A percentile compares a stretch with the other conserved stretches of the same genome.
Conservation (phyloP, 2,329 filamentous ascomycete species). For the Pseudocercospora cruenta region DNA sequence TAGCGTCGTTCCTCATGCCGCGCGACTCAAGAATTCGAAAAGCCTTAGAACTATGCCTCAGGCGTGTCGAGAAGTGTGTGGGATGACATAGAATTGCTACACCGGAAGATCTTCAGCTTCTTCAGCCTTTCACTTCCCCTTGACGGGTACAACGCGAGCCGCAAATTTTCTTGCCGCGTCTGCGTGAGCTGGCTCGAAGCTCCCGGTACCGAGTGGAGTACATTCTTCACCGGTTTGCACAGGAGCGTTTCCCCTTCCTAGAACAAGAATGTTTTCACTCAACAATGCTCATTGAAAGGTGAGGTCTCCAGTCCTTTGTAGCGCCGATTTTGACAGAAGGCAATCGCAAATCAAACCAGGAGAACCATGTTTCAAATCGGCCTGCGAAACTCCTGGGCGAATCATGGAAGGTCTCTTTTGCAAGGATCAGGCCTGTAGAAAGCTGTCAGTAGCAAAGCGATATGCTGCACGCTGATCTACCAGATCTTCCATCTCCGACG, state of each 20-base stretch:
- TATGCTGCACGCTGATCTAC: not conserved
- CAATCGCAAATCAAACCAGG: not conserved
- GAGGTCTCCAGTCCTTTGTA: too few species aligned
- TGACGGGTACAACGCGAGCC: slow-evolving; percentile 16
- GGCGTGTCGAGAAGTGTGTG: not conserved
- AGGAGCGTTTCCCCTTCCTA: not conserved
- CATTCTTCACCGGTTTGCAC: slow-evolving; percentile 8
- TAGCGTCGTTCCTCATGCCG: not conserved
- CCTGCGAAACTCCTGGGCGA: not conserved
- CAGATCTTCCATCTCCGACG: not conserved
- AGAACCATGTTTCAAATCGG: slow-evolving; percentile 1
- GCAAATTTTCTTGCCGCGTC: slow-evolving; percentile 12
- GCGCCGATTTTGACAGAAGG: not conserved
- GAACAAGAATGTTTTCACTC: not conserved
- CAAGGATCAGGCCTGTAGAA: not conserved
- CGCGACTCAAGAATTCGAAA: not conserved
- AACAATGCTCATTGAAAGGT: not conserved
- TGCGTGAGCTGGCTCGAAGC: slow-evolving; percentile 11
- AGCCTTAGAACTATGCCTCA: not conserved
- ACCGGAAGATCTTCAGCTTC: not conserved
- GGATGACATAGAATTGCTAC: not conserved
- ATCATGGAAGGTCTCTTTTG: not conserved
- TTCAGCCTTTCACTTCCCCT: slow-evolving; percentile 12
- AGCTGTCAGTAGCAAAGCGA: slow-evolving; percentile 2
- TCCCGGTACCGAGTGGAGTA: slow-evolving; percentile 1